Base-by-base conservation (phyloP, 2,329 filamentous ascomycete genomes). In the Sarocladium strictum region DNA sequence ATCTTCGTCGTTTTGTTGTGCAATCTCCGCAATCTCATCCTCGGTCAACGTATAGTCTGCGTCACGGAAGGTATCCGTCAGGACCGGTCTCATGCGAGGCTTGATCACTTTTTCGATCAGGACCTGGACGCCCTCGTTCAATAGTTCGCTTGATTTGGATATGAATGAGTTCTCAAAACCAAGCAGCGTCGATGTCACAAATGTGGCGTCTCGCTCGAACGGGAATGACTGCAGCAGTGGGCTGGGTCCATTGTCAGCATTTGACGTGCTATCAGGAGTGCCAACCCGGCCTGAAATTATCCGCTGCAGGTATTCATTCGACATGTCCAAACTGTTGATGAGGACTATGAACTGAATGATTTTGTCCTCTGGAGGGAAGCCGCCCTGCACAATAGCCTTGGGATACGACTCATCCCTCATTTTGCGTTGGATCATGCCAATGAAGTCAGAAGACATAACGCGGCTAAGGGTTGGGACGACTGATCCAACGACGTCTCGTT, bases 351-450 rank as follows among this genome's bases (percentile, higher is more conserved):
- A 99, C 3, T 88, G 79, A 53, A 97, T 83, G 59, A 97, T 88
- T 62, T 87, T 90, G 62, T 91, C 85, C 68, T 99, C 94, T 0
- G 92, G 90, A 1, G 93, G 93, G 43, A 92, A 79, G 1, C 85
- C 87, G 37, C 91, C 91, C 67, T 90, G 86, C 1, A 92, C 81
- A 0, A 83, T 74, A 2, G 90, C 78, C 64, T 87, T 90, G 0
- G 93, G 94, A 65, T 97, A 97, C 58, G 86, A 88, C 69, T 99
- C 94, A 67, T 97, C 91, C 43, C 91, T 85, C 94, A 99, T 97
- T 71, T 96, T 96, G 56, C 93, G 86, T 69, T 97, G 93, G 37
- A 96, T 86, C 91, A 99, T 97, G 63, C 90, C 90, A 60, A 97
- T 86, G 67, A 97, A 99, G 68, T 99, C 94, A 3, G 85, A 84